Evolutionary conservation across 2,329 filamentous ascomycete genomes (phyloP), one percentile per base, ranked within the genome.

Genomic region (Dendryphion nanum): DNA sequence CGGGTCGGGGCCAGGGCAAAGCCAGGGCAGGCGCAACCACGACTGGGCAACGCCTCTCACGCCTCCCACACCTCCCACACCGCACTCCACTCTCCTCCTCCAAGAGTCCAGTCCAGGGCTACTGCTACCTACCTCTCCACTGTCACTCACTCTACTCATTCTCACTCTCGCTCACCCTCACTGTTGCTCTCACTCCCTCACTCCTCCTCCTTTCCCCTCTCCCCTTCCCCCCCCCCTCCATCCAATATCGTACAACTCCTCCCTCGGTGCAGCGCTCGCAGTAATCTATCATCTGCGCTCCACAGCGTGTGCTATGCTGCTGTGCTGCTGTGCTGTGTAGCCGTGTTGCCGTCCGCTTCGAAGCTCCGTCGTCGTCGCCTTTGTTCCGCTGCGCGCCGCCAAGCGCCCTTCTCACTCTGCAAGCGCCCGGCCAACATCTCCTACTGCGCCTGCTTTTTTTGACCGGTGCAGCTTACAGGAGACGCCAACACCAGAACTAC

Each of bases 101-200:
- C 23, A 26, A n/a, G 23, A 26, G n/a, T 12, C 76, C 76, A n/a
- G n/a, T n/a, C n/a, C n/a, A n/a, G n/a, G 15, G 7, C 21, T 24
- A 26, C 23, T n/a, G 10, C 23, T 26, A 8, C n/a, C 23, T 26
- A 26, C 23, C 23, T 26, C 23, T 26, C 23, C n/a, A 24, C 21
- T n/a, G 7, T n/a, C 21, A 7, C 21, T 24, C 7, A 7, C 21
- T 24, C 7, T 24, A 24, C 21, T 24, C 21, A 7, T n/a, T 24
- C 21, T 7, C 21, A 7, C n/a, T 24, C 21, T 26, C 23, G 10
- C 10, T n/a, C 23, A 8, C n/a, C 23, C 10, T 26, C 10, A 26
- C 23, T 26, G n/a, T n/a, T n/a, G 7, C 7, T 7, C 23, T 26
- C 23, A 10, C 23, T 10, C n/a, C 23, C 23, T 26, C 23, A 26